Evolutionary conservation across 106 monocot species (phyloP), one percentile per base, ranked within the genome.

Genomic region (Triglochin maritima): DNA sequence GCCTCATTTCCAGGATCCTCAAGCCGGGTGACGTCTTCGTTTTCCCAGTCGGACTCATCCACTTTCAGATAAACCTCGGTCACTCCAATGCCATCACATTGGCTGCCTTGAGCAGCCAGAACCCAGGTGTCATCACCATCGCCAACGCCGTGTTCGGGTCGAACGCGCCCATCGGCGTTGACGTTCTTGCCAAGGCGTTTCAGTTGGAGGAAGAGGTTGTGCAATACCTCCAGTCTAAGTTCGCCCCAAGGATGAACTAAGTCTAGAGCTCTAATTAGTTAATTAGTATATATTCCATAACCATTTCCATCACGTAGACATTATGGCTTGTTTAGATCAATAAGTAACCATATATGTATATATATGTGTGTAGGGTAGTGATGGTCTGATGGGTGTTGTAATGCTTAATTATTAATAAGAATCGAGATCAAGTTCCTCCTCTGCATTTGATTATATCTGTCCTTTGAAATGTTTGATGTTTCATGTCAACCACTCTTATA

Each of bases 21-120:
- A 9, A 55, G 3, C 47, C 16, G 73, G 73, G 73, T 9, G 73
- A 73, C 45, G 65, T 58, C 4, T 73, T 73, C 11, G 65, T 65
- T 8, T 73, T 73, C 57, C 73, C 73, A 5, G 15, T 55, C 3
- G 73, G 73, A 0, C 73, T 73, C 57, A 42, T 73, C 65, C 64
- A 73, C 64, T 73, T 73, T 46, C 73, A 73, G 73, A 46, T 65
- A 15, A 73, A 73, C 54, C n/a, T 65, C 47, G 55, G 48, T 12
- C 4, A 56, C 0, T 10, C 3, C 0, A n/a, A 42, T 0, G 64
- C 65, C n/a, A 47, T 65, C 9, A 64, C 65, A 12, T 56, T 73
- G 11, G 56, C 65, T 6, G 73, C 56, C 5, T 11, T 73, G 9
- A 65, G 57, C 73, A 73, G 73, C 73, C 64, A 73, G 65, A 56